Evolutionary conservation across 1,284 basidiomycete species (phyloP), one percentile per base, ranked within the genome.

Genomic region (Sanghuangporus baumii): DNA sequence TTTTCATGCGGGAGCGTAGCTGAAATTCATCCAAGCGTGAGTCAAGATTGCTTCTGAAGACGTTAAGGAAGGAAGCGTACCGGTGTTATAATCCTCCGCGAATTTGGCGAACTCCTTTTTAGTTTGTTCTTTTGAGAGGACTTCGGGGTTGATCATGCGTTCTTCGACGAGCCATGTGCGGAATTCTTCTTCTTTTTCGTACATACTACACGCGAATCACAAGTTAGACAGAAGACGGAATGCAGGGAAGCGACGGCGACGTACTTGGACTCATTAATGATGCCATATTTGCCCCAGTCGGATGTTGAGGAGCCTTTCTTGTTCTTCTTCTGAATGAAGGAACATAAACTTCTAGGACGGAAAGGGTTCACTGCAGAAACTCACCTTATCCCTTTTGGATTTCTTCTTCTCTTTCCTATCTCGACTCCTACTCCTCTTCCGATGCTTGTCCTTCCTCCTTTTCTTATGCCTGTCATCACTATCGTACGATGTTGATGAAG

Each of bases 1-100:
- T 96, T 96, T 72, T 95, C 92, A 70, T 95, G 89, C 2, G 94
- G 90, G 2, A 95, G 79, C 2, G 93, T 94, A 8, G 93, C 92
- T 93, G 66, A 9, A 61, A 56, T 36, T 7, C 7, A 8, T 1
- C 12, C 23, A 18, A 43, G 43, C 1, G 5, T 26, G 5, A 48
- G 36, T 18, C 12, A n/a, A 47, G 43, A 54, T 55, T 61, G 36
- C n/a, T 11, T 55, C 20, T 11, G 46, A 40, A 40, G 40, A 41
- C 7, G 38, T 57, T 46, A 46, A 43, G 34, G 18, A 52, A 16
- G 4, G 41, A 46, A 57, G 71, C 78, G 61, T 64, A 87, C 91
- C 91, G 20, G 94, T 96, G 70, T 96, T 96, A 73, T 81, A 96
- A 71, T 95, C 94, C 73, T 96, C 94, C 9, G 86, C 80, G 68